Percentiles rank a stretch among this genome's conserved stretches.
These are phyloP conservation scores for Leptographium flavum DNA, from an alignment of 2,329 filamentous ascomycete genomes.

Conservation along the genomic window DNA sequence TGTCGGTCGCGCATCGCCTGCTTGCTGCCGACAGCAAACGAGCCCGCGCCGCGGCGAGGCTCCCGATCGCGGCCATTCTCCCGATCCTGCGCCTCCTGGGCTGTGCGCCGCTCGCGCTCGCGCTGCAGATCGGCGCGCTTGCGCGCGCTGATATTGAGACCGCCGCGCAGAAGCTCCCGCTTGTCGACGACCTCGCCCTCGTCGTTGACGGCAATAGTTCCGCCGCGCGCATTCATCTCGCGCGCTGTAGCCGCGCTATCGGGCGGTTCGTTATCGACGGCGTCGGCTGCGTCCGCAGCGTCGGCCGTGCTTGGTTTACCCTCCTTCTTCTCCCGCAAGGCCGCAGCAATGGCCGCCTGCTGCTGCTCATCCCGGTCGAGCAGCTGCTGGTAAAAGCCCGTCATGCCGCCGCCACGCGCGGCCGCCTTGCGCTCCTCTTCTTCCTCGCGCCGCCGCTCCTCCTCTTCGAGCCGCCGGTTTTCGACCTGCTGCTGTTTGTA, in stretches of 20 bases:
- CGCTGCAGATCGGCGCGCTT: constrained; percentile 33
- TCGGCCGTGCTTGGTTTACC: constrained; percentile 18
- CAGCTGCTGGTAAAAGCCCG: constrained; percentile 62
- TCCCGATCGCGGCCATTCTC: neutral
- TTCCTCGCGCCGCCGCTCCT: constrained; percentile 53
- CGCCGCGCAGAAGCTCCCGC: constrained; percentile 61
- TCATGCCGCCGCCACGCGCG: constrained; percentile 43
- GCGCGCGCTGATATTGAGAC: constrained; percentile 57
- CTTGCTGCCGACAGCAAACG: constrained; percentile 35
- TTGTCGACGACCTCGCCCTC: constrained; percentile 76
- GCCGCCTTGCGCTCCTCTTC: constrained; percentile 50
- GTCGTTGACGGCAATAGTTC: constrained; percentile 56
- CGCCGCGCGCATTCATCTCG: constrained; percentile 50
- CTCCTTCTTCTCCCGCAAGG: constrained; percentile 40
- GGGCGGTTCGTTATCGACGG: constrained; percentile 24
- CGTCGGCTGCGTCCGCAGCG: constrained; percentile 33
- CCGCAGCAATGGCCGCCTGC: constrained; percentile 56
- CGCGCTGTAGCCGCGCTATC: constrained; percentile 48
- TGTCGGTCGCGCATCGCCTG: constrained; percentile 62
- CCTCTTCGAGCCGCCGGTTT: constrained; percentile 53
- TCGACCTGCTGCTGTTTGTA: constrained; percentile 75
- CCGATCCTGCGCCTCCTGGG: neutral
- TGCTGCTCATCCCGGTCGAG: constrained; percentile 55
- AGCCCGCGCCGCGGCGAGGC: constrained; percentile 18
- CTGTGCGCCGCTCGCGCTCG: neutral